phyloP scores from a whole-genome alignment of 768 basidiomycete genomes.

The Trametes sanguinea region DNA sequence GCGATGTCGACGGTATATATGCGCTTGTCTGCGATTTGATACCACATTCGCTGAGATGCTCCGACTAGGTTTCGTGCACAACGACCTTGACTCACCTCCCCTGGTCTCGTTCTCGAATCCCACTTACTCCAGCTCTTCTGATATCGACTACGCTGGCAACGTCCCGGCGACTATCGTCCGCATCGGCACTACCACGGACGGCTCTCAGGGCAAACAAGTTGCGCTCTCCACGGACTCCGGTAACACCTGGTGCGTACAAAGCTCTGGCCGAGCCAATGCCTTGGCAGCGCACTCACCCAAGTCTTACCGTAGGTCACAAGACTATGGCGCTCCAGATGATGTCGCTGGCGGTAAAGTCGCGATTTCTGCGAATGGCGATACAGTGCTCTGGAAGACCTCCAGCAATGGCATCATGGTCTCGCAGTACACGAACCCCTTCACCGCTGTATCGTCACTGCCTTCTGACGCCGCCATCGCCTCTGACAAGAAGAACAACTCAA shows the following conservation, averaged over 20 bases:
- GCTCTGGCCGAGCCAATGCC: background rate
- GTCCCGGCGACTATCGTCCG: constrained; percentile 52
- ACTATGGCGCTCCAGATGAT: constrained; percentile 55
- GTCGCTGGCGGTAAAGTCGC: constrained; percentile 39
- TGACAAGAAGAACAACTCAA: constrained; percentile 56
- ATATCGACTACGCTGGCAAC: constrained; percentile 58
- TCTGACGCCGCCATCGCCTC: constrained; percentile 57
- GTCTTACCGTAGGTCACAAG: constrained; percentile 41
- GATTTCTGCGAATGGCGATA: constrained; percentile 54
- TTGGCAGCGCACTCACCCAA: background rate
- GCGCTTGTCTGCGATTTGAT: background rate
- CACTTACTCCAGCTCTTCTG: constrained; percentile 46
- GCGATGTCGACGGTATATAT: constrained; percentile 51
- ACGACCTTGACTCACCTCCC: constrained; percentile 44
- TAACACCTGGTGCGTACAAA: constrained; percentile 45
- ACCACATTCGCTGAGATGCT: background rate
- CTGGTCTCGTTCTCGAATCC: constrained; percentile 45
- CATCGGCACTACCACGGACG: constrained; percentile 42
- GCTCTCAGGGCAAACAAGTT: constrained; percentile 52
- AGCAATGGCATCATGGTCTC: constrained; percentile 55
- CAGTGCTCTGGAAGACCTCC: constrained; percentile 58
- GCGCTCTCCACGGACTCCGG: constrained; percentile 59
- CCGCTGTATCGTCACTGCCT: constrained; percentile 52
- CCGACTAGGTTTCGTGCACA: constrained; percentile 49
- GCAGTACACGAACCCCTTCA: constrained; percentile 50